A percentile compares a stretch with the other conserved stretches of the same genome.
These are phyloP conservation scores for Alternaria consortialis DNA, from an alignment of 2,329 filamentous ascomycete species.

Conservation along the genomic window DNA sequence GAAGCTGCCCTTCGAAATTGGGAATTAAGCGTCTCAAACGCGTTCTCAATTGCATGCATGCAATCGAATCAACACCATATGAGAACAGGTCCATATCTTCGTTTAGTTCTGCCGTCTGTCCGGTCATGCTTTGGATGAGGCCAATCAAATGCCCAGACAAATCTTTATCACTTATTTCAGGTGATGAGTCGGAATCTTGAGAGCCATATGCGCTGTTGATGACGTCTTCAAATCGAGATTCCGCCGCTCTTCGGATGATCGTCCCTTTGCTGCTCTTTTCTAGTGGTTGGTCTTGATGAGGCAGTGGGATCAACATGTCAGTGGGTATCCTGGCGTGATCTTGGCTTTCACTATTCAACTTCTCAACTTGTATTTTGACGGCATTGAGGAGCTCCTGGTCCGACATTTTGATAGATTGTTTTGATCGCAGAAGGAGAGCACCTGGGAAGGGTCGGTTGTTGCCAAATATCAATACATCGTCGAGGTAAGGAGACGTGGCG, in stretches of 20 bases:
- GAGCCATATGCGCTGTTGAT: conserved; percentile 60
- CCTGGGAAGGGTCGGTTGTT: conserved; percentile 66
- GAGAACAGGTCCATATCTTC: conserved; percentile 63
- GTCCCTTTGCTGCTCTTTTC: conserved; percentile 72
- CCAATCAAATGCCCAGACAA: conserved; percentile 30
- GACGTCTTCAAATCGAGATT: conserved; percentile 57
- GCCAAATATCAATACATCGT: conserved; percentile 70
- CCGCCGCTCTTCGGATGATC: conserved; percentile 61
- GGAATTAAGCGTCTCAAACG: conserved; percentile 50
- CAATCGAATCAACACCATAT: conserved; percentile 68
- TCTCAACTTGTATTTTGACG: conserved; percentile 57
- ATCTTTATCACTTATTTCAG: conserved; percentile 39
- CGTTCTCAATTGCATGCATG: conserved; percentile 62
- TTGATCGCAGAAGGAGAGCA: conserved; percentile 61
- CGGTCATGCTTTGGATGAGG: conserved; percentile 34
- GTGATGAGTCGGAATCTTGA: conserved; percentile 22
- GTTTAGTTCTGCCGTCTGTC: conserved; percentile 31
- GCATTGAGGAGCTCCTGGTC: conserved; percentile 54
- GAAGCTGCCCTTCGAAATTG: conserved; percentile 51
- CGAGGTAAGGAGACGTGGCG: conserved; percentile 55
- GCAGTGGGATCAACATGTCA: conserved; percentile 62
- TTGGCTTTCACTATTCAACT: conserved; percentile 60
- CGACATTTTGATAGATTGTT: conserved; percentile 29
- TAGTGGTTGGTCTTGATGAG: conserved; percentile 48
- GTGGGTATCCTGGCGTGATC: conserved; percentile 61